phyloP scores from a whole-genome alignment of 129 eudicot genomes.

The Lactuca sativa region DNA sequence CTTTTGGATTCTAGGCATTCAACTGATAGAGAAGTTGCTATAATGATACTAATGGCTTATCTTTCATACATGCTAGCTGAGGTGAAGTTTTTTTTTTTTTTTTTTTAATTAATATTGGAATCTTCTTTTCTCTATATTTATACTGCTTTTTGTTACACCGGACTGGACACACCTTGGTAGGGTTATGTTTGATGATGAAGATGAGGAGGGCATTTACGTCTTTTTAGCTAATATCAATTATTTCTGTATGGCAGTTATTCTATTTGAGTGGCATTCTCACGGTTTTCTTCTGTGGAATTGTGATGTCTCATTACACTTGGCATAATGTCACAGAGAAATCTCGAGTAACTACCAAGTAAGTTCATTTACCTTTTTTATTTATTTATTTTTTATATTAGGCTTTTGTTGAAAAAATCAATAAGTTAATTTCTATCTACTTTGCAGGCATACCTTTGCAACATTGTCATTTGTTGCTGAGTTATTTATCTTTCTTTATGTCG shows the following conservation, averaged over 20 bases:
- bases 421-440: conserved; percentile 8
- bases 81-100: conserved; percentile 35
- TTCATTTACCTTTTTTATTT: background rate
- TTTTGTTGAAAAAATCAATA: background rate
- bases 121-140: background rate
- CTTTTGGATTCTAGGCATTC: conserved; percentile 57
- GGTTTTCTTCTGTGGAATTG: conserved; percentile 92
- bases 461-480: conserved; percentile 76
- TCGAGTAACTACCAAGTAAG: conserved; percentile 77
- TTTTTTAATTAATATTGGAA: background rate
- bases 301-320: conserved; percentile 96
- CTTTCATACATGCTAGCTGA: conserved; percentile 76
- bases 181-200: background rate
- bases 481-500: conserved; percentile 79
- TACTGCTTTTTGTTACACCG: background rate
- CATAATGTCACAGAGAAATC: conserved; percentile 87
- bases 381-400: background rate
- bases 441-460: conserved; percentile 91
- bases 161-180: background rate
- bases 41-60: conserved; percentile 86
- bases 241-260: conserved; percentile 56
- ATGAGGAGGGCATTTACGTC: background rate
- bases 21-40: conserved; percentile 79
- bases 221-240: conserved; percentile 6
- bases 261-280: conserved; percentile 82